Base-by-base conservation (phyloP, 225 moss, liverwort and hornwort genomes). In the Takakia lepidozioides region DNA sequence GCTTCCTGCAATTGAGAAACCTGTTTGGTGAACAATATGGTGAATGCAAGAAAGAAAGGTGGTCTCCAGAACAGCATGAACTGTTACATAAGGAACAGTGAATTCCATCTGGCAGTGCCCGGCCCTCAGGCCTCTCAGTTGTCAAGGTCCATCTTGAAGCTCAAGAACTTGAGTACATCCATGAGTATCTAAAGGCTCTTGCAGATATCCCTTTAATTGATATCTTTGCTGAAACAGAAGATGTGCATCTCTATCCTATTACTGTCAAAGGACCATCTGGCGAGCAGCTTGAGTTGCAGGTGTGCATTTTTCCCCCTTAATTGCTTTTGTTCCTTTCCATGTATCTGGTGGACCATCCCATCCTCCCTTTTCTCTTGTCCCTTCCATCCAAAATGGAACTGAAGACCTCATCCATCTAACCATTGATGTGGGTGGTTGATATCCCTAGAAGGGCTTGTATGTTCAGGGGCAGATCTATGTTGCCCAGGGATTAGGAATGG, bases 271-370 rank as follows among this genome's bases (percentile, higher is more conserved):
- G 92, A 43, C 90, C 90, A 44, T 65, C 81, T 70, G 87, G 85
- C 52, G 92, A 92, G 70, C 72, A 80, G 57, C 84, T 92, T 51
- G 92, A 87, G 51, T 65, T 92, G 56, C 92, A 92, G 92, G 92
- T 92, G 54, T 10, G 54, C 23, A 44, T 43, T 25, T n/a, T n/a
- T n/a, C n/a, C n/a, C n/a, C n/a, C n/a, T n/a, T n/a, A n/a, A n/a
- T n/a, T n/a, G n/a, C n/a, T n/a, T n/a, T 22, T 38, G 34, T 23
- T 24, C 19, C 29, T 38, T 16, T 15, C 4, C 27, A 44, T 19
- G 11, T 20, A 7, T 17, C 41, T 17, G 40, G 3, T n/a, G n/a
- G n/a, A n/a, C n/a, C n/a, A n/a, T n/a, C n/a, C n/a, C n/a, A n/a
- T n/a, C n/a, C n/a, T n/a, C n/a, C n/a, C n/a, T n/a, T n/a, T n/a